These are phyloP conservation scores for Hordeum pubiflorum DNA, from an alignment of 202 grass and related monocot genomes.

Conservation along the genomic window DNA sequence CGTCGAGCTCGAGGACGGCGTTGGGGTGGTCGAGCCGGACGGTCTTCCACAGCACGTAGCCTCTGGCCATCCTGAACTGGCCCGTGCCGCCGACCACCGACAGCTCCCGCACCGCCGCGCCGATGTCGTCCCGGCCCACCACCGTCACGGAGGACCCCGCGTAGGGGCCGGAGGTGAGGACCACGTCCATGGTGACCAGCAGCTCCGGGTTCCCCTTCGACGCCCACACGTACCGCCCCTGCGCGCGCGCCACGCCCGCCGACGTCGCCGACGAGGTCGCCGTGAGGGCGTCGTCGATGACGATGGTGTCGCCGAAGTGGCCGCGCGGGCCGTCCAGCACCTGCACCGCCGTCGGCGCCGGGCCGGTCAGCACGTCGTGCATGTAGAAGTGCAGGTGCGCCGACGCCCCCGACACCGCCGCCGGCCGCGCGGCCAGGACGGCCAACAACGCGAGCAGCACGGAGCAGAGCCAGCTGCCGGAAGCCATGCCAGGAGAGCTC, in stretches of 20 bases:
- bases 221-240: conserved; percentile 28
- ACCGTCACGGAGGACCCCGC: too few species aligned
- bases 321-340: conserved; percentile 8
- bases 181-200: conserved; percentile 29
- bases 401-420: neutral
- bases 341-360: conserved; percentile 34
- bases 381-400: conserved; percentile 54
- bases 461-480: neutral
- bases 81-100: conserved; percentile 44
- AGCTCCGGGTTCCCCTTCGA: conserved; percentile 23
- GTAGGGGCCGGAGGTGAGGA: neutral
- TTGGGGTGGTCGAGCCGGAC: neutral
- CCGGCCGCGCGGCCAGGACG: neutral
- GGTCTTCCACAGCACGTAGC: conserved; percentile 41
- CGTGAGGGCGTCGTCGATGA: conserved; percentile 44
- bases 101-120: conserved; percentile 24
- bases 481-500: conserved; percentile 13
- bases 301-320: conserved; percentile 32
- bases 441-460: neutral
- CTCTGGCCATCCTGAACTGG: conserved; percentile 30
- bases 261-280: neutral
- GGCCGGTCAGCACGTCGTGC: conserved; percentile 32
- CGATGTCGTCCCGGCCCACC: neutral
- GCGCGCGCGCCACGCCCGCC: conserved; percentile 22
- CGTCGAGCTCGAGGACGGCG: conserved; percentile 34